phyloP scores from a whole-genome alignment of 306 rosid species.

The Luffa acutangula region DNA sequence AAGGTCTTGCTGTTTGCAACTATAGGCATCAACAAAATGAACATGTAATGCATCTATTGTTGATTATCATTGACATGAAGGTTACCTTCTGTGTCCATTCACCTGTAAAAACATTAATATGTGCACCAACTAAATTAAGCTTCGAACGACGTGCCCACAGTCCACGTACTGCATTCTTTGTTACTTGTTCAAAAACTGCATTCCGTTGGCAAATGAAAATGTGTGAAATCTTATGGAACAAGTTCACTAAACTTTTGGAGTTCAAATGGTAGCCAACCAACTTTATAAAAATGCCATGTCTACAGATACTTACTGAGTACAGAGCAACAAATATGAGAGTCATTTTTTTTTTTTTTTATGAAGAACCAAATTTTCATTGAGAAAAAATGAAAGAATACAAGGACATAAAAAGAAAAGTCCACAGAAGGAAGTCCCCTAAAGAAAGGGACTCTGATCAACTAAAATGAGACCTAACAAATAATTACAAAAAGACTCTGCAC shows the following conservation, averaged over 20 bases:
- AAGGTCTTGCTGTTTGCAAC: not conserved
- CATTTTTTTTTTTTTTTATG: not conserved
- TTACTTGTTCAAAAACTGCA: conserved; percentile 96
- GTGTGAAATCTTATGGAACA: not conserved
- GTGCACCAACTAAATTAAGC: conserved; percentile 96
- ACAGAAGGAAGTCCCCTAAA: too few relatives aligned
- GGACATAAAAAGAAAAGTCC: too few relatives aligned
- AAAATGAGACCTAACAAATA: too few relatives aligned
- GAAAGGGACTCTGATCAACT: too few relatives aligned
- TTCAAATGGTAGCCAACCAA: not conserved
- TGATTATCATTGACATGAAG: conserved; percentile 14
- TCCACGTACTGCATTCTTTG: conserved; percentile 91
- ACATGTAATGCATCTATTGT: not conserved
- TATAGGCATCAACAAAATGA: not conserved
- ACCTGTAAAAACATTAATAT: conserved; percentile 95
- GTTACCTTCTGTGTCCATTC: conserved; percentile 99
- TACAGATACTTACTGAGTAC: not conserved
- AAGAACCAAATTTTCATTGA: too few relatives aligned
- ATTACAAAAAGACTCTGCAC: too few relatives aligned
- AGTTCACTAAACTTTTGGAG: not conserved
- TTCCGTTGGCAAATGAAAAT: not conserved
- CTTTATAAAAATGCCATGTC: not conserved
- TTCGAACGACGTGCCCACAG: conserved; percentile 96
- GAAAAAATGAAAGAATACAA: too few relatives aligned
- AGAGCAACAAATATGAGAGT: not conserved